Conservation (phyloP, 2,329 filamentous ascomycete species). For the Cladosporium cucumerinum region DNA sequence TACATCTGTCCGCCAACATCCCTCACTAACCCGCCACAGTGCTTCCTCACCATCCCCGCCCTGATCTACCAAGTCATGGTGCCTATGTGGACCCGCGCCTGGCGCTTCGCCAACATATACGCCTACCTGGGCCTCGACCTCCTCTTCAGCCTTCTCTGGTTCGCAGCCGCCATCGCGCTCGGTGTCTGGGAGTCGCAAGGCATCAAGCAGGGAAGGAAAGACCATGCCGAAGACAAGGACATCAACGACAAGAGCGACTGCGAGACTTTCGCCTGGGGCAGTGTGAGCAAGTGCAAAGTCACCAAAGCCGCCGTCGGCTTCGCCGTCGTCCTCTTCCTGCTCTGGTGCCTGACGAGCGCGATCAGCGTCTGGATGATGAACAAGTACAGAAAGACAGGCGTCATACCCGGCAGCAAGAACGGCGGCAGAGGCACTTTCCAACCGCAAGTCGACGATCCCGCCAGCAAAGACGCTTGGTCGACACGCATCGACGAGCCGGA, state of each 20-base stretch:
- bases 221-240: slow-evolving; percentile 23
- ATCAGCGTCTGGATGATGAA: slow-evolving; percentile 55
- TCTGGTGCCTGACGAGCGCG: slow-evolving; percentile 52
- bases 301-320: slow-evolving; percentile 55
- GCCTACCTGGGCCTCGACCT: slow-evolving; percentile 56
- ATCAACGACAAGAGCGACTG: slow-evolving; percentile 44
- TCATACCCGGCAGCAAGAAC: slow-evolving; percentile 42
- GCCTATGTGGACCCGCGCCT: slow-evolving; percentile 58
- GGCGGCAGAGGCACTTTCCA: slow-evolving; percentile 25
- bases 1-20: neutral
- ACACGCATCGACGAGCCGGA: slow-evolving; percentile 41
- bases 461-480: slow-evolving; percentile 45
- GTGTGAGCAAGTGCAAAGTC: slow-evolving; percentile 53
- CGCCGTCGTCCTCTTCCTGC: slow-evolving; percentile 55
- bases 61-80: slow-evolving; percentile 59
- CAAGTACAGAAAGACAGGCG: slow-evolving; percentile 56
- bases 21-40: slow-evolving; percentile 40
- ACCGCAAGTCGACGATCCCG: slow-evolving; percentile 37
- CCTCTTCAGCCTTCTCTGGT: slow-evolving; percentile 56
- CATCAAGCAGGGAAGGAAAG: slow-evolving; percentile 48
- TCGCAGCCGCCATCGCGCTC: slow-evolving; percentile 55
- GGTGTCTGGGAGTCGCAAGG: slow-evolving; percentile 56
- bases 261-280: slow-evolving; percentile 55
- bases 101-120: slow-evolving; percentile 58
- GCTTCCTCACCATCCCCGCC: slow-evolving; percentile 57